Percentiles rank a stretch among this genome's conserved stretches.
Evolutionary conservation across 306 rosid species (phyloP).

Genomic region (Quercus gilva): DNA sequence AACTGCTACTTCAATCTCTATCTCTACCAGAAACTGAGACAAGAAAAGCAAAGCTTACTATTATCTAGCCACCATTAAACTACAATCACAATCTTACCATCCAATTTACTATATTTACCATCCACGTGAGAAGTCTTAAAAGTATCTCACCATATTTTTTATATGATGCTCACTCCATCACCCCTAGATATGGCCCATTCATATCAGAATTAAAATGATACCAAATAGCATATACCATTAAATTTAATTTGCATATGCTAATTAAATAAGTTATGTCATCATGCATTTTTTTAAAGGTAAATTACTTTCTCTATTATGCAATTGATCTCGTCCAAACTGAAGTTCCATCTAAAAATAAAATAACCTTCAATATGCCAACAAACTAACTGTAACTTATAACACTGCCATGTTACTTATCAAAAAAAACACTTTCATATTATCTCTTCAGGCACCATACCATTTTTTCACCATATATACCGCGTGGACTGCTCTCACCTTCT

Average conservation of each 20-base stretch:
- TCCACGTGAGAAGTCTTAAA: not conserved
- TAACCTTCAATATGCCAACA: not conserved
- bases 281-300: not conserved
- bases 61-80: not conserved
- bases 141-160: not conserved
- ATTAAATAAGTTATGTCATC: not conserved
- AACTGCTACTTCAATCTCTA: not conserved
- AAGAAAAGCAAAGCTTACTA: not conserved
- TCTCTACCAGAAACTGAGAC: not conserved
- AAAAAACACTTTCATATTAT: no score
- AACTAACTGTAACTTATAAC: not conserved
- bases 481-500: no score
- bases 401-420: not conserved
- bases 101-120: not conserved
- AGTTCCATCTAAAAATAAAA: not conserved
- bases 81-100: not conserved
- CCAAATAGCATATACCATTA: not conserved
- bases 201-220: not conserved
- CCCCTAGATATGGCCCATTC: not conserved
- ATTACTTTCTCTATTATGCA: not conserved
- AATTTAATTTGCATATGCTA: not conserved
- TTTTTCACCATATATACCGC: not conserved
- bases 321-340: not conserved
- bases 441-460: not conserved
- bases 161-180: not conserved